Evolutionary conservation across 129 eudicot species (phyloP), one percentile per base, ranked within the genome.

Genomic region (Flaveria trinervia): DNA sequence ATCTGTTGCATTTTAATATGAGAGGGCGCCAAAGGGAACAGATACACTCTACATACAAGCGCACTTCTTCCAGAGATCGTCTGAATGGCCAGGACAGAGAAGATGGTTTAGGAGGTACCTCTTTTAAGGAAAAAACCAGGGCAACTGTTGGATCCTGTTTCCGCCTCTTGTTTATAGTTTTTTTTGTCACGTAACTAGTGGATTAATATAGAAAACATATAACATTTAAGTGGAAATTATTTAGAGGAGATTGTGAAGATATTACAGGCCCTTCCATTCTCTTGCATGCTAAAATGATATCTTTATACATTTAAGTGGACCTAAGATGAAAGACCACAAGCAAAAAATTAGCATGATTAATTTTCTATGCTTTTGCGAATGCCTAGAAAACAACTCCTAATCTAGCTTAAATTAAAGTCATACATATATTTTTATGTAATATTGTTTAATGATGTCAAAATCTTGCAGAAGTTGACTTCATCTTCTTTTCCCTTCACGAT

Each of bases 91-190:
- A 44, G n/a, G 92, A 81, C 68, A 75, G 81, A 64, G 89, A 88
- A 84, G 85, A 83, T 76, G 80, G 74, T 14, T 77, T 83, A 88
- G 96, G 89, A 84, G 96, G 93, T 90, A 86, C 7, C 54, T 62
- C 43, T 14, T 44, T 62, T 2, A 11, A 23, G 3, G 17, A 10
- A 3, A 17, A 54, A 0, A 18, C 1, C 9, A 23, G 7, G 25
- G 62, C 28, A 55, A 18, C 62, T 18, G 6, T 55, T 45, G 50
- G 10, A 45, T 45, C 3, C 14, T 45, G 50, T 9, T 45, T 9
- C 50, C 50, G 9, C 50, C 9, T 45, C 13, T 16, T 74, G 59
- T 60, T 74, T 45, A 49, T 65, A 13, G 39, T 61, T 16, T 74
- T 74, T 54, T 45, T 14, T 45, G 60, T 45, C 28, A 18, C 12